Percentiles rank a stretch among this genome's conserved stretches.
These are phyloP conservation scores for Candida chilensis DNA, from an alignment of 805 yeast genomes.

Conservation along the genomic window DNA sequence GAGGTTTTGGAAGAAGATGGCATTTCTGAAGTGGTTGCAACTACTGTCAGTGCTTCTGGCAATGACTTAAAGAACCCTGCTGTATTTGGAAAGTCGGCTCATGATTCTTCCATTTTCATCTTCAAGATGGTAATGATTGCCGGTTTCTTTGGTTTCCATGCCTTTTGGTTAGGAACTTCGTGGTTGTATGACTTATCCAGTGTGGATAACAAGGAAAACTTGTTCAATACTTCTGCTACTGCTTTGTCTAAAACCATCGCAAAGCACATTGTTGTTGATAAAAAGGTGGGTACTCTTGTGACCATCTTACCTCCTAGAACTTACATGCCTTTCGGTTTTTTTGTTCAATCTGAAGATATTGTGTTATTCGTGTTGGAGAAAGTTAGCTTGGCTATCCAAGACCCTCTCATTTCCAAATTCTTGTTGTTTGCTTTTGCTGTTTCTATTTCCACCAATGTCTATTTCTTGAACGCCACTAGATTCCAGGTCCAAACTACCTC, in stretches of 20 bases:
- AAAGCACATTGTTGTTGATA: slow-evolving; percentile 10
- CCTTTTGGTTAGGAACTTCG: slow-evolving; percentile 60
- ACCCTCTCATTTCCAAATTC: slow-evolving; percentile 71
- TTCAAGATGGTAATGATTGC: slow-evolving; percentile 54
- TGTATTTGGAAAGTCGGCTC: slow-evolving; percentile 8
- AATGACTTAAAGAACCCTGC: slow-evolving; percentile 5
- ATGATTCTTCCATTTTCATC: slow-evolving; percentile 28
- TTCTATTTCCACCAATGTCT: slow-evolving; percentile 74
- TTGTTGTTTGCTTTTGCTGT: slow-evolving; percentile 64
- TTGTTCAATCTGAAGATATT: slow-evolving; percentile 55
- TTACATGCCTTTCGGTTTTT: slow-evolving; percentile 46
- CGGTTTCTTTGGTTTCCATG: slow-evolving; percentile 53
- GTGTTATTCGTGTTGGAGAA: slow-evolving; percentile 40
- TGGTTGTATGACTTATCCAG: slow-evolving; percentile 52
- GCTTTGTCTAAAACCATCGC: slow-evolving; percentile 3
- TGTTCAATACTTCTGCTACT: slow-evolving; percentile 9
- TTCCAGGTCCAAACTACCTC: slow-evolving; percentile 32
- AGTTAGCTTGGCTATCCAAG: slow-evolving; percentile 65
- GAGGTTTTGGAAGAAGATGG: slow-evolving; percentile 92
- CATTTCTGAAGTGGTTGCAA: slow-evolving; percentile 64
- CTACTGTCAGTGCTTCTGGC: slow-evolving; percentile 43
- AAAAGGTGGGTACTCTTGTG: slow-evolving; percentile 37
- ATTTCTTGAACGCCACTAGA: slow-evolving; percentile 80
- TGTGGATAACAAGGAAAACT: slow-evolving; percentile 12
- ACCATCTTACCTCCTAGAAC: slow-evolving; percentile 49